Base-by-base conservation (phyloP, 345 rosid genomes). In the Gossypioides kirkii region DNA sequence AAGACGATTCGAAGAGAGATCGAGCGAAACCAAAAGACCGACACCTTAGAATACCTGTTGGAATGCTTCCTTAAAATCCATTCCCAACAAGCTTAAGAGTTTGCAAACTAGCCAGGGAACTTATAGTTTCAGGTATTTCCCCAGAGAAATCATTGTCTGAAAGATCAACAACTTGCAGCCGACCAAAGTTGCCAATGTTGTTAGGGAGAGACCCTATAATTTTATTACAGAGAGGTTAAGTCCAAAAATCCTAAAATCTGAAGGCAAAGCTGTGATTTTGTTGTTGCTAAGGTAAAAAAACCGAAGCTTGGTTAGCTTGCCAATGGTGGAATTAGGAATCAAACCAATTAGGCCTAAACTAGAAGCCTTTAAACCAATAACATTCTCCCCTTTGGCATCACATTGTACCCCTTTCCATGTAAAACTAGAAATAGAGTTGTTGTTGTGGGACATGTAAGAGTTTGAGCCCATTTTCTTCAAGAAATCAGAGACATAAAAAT, bases 221-320 rank as follows among this genome's bases (percentile, higher is more conserved):
- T 76, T 74, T 73, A 83, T 94, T 94, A 67, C 61, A 74, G 97
- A 91, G 67, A 94, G 93, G 73, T 91, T 90, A 8, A 94, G 91
- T 55, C 83, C 84, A 55, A 94, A 82, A 80, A 93, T 89, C 98
- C 97, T 90, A 28, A 91, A 86, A 86, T 94, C 98, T 46, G 97
- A 82, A 71, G 97, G 90, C 74, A 94, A 82, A 75, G 83, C 85
- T 46, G 95, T 84, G 84, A 94, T 89, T 72, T 80, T 86, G 87
- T 91, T 94, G 78, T 84, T 74, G 82, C 97, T 89, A 63, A 94
- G 96, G 83, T 94, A 93, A 83, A 94, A 78, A 79, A 77, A 56
- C 67, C 82, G 87, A 64, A 91, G 95, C 78, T 89, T 86, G 82
- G 81, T 89, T 77, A 94, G 90, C 81, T 91, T 94, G 41, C 98